Percentiles rank a stretch among this genome's conserved stretches.
phyloP scores from a whole-genome alignment of 148 eudicot genomes.

The Rhododendron henanense region DNA sequence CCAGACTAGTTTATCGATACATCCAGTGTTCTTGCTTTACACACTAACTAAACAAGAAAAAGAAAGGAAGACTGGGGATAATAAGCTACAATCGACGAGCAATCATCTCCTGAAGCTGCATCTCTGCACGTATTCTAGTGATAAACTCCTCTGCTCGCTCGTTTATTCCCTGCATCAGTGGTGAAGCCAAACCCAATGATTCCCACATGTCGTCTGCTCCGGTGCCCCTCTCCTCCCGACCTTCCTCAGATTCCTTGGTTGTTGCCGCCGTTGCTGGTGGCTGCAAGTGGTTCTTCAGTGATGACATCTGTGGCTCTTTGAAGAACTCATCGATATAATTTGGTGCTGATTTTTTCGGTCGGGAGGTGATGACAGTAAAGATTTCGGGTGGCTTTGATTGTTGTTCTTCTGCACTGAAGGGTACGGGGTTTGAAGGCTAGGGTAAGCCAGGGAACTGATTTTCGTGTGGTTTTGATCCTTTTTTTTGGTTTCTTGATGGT shows the following conservation, averaged over 20 bases:
- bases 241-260: neutral
- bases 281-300: neutral
- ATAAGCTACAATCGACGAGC: slow-evolving; percentile 33
- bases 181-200: slow-evolving; percentile 39
- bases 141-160: slow-evolving; percentile 65
- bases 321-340: slow-evolving; percentile 37
- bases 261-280: slow-evolving; percentile 1
- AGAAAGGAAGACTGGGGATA: neutral
- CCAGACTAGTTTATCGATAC: neutral
- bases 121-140: slow-evolving; percentile 40
- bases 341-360: slow-evolving; percentile 18
- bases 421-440: slow-evolving; percentile 7
- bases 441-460: neutral
- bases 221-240: neutral
- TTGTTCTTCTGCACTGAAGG: neutral
- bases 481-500: slow-evolving; percentile 22
- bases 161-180: slow-evolving; percentile 44
- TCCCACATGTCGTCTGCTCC: slow-evolving; percentile 55
- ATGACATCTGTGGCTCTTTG: slow-evolving; percentile 9
- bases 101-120: slow-evolving; percentile 39
- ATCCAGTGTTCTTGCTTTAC: neutral
- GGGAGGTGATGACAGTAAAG: neutral
- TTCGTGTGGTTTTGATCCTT: slow-evolving; percentile 1
- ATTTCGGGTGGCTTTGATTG: neutral
- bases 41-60: neutral